These are phyloP conservation scores for Xylariaceae sp. DNA, from an alignment of 2,329 filamentous ascomycete genomes.

Conservation along the genomic window DNA sequence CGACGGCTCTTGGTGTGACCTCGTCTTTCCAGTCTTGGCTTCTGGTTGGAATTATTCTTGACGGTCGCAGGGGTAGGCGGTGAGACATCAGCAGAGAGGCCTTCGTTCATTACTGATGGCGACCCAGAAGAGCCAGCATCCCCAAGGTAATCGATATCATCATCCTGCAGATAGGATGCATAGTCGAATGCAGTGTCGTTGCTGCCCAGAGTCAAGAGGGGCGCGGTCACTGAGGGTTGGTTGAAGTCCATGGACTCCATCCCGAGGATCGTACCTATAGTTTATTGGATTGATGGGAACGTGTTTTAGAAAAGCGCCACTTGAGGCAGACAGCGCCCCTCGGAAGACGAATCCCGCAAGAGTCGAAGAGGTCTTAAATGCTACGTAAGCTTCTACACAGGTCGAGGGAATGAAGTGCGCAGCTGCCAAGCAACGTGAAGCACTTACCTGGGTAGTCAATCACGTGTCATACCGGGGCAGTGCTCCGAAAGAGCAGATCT, in stretches of 20 bases:
- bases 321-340: neutral
- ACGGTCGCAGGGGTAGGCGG: constrained; percentile 14
- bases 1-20: constrained; percentile 63
- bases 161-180: constrained; percentile 21
- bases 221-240: constrained; percentile 18
- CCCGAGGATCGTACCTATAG: constrained; percentile 2
- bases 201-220: constrained; percentile 19
- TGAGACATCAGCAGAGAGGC: constrained; percentile 10
- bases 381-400: constrained; percentile 5
- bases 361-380: neutral
- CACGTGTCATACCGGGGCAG: constrained; percentile 21
- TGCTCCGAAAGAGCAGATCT: constrained; percentile 16
- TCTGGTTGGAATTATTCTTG: constrained; percentile 25
- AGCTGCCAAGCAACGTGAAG: constrained; percentile 13
- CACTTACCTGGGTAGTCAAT: constrained; percentile 16
- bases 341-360: neutral
- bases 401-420: constrained; percentile 9
- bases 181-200: constrained; percentile 21
- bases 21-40: constrained; percentile 48
- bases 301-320: neutral
- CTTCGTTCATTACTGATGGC: constrained; percentile 16
- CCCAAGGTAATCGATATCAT: constrained; percentile 16
- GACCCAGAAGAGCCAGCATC: constrained; percentile 21
- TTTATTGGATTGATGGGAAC: constrained; percentile 2
- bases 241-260: constrained; percentile 23